These are phyloP conservation scores for Colletotrichum chlorophyti DNA, from an alignment of 2,329 filamentous ascomycete genomes.

Conservation along the genomic window DNA sequence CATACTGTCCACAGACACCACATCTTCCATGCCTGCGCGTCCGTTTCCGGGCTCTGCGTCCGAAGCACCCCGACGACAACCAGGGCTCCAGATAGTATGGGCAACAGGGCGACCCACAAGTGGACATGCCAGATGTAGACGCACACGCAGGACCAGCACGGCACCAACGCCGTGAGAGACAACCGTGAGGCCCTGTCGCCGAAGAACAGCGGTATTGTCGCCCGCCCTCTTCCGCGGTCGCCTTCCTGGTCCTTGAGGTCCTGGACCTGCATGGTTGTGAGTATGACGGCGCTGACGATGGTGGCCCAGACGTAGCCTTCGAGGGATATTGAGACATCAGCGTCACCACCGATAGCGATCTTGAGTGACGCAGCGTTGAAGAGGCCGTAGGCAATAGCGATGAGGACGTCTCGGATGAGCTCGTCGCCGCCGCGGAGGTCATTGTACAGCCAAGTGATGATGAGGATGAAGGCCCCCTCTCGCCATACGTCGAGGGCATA, in stretches of 20 bases:
- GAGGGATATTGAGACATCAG: slow-evolving; percentile 6
- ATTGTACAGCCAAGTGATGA: slow-evolving; percentile 39
- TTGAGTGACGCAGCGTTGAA: slow-evolving; percentile 38
- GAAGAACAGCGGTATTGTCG: slow-evolving; percentile 36
- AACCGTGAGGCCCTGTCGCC: slow-evolving; percentile 30
- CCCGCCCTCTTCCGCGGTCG: slow-evolving; percentile 34
- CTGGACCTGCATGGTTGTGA: slow-evolving; percentile 38
- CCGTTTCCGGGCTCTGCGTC: slow-evolving; percentile 19
- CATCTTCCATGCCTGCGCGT: slow-evolving; percentile 18
- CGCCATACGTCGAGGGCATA: slow-evolving; percentile 28
- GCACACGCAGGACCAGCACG: slow-evolving; percentile 13
- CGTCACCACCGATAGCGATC: slow-evolving; percentile 23
- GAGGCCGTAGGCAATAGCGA: slow-evolving; percentile 34
- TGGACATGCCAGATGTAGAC: slow-evolving; percentile 14
- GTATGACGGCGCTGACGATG: slow-evolving; percentile 32
- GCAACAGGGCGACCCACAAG: background rate
- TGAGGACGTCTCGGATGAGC: slow-evolving; percentile 35
- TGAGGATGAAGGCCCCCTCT: slow-evolving; percentile 34
- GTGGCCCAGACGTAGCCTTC: slow-evolving; percentile 32
- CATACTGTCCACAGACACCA: slow-evolving; percentile 27
- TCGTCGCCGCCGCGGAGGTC: slow-evolving; percentile 36
- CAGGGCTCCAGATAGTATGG: slow-evolving; percentile 12
- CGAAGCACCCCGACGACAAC: slow-evolving; percentile 14
- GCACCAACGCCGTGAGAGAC: slow-evolving; percentile 16
- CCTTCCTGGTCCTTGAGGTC: slow-evolving; percentile 36